Evolutionary conservation across 768 basidiomycete genomes (phyloP).

Genomic region (Boletus bicolor): DNA sequence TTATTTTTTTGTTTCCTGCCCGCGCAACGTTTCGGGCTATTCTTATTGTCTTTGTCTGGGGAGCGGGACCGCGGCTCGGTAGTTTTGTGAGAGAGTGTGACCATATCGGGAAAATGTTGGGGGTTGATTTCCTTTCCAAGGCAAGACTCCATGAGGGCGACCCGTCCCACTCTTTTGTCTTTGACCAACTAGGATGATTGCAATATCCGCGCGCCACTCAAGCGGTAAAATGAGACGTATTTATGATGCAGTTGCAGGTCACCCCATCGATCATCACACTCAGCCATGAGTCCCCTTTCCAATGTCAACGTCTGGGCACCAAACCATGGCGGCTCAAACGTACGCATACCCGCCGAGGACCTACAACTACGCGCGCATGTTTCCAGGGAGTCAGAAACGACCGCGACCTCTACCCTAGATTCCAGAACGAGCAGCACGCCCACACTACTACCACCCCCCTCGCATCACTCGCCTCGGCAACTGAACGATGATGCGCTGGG

Average conservation of each 20-base stretch:
- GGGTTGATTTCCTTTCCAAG: slow-evolving; percentile 7
- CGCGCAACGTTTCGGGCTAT: slow-evolving; percentile 7
- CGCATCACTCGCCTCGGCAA: slow-evolving; percentile 26
- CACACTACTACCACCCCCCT: slow-evolving; percentile 19
- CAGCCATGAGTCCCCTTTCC: slow-evolving; percentile 16
- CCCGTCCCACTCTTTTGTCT: slow-evolving; percentile 27
- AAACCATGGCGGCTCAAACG: background rate
- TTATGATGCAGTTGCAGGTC: slow-evolving; percentile 20
- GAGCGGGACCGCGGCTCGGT: background rate
- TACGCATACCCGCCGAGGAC: slow-evolving; percentile 14
- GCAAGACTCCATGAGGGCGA: background rate
- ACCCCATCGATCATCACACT: slow-evolving; percentile 2
- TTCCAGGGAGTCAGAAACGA: slow-evolving; percentile 24
- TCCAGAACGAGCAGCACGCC: slow-evolving; percentile 17
- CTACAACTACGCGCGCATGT: slow-evolving; percentile 22
- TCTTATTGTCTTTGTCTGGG: slow-evolving; percentile 27
- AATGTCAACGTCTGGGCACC: slow-evolving; percentile 12
- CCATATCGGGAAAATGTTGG: slow-evolving; percentile 5
- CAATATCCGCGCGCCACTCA: slow-evolving; percentile 7
- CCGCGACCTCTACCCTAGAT: slow-evolving; percentile 11
- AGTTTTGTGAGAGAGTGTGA: background rate
- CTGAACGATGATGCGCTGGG: slow-evolving; percentile 28
- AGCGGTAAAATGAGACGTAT: slow-evolving; percentile 18
- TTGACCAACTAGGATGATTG: slow-evolving; percentile 21
- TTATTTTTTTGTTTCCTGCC: slow-evolving; percentile 11